These are phyloP conservation scores for Escovopsis weberi DNA, from an alignment of 2,329 filamentous ascomycete species.

Conservation along the genomic window DNA sequence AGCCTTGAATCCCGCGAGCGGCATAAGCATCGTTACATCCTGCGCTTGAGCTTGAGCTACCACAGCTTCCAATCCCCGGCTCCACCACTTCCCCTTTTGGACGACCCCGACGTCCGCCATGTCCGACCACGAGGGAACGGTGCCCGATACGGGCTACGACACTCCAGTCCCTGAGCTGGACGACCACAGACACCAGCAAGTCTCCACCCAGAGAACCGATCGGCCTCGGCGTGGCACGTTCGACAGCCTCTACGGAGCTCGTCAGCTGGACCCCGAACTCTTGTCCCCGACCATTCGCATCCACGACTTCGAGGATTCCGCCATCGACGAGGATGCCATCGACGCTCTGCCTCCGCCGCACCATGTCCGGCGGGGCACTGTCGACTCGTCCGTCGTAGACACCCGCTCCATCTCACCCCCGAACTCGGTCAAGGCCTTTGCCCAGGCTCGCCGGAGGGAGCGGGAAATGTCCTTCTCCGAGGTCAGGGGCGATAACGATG, in stretches of 20 bases:
- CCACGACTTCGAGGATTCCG: conserved; percentile 76
- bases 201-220: conserved; percentile 44
- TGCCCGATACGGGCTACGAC: conserved; percentile 49
- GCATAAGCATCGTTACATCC: conserved; percentile 2
- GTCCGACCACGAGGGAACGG: conserved; percentile 51
- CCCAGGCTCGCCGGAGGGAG: conserved; percentile 73
- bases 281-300: conserved; percentile 31
- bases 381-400: conserved; percentile 38
- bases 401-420: conserved; percentile 71
- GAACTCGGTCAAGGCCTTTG: conserved; percentile 96
- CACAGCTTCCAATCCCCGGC: conserved; percentile 4
- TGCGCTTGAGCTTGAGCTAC: conserved; percentile 1
- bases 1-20: conserved; percentile 17
- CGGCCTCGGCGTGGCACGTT: conserved; percentile 57
- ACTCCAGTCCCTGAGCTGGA: conserved; percentile 70
- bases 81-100: background rate
- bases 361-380: conserved; percentile 38
- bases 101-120: conserved; percentile 30
- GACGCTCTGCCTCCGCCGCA: conserved; percentile 28
- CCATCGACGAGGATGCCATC: conserved; percentile 59
- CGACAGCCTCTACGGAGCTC: conserved; percentile 49
- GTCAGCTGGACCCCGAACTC: conserved; percentile 28
- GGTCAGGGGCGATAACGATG: conserved; percentile 23
- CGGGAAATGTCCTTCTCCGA: conserved; percentile 50
- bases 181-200: conserved; percentile 62